These are phyloP conservation scores for Trapa incisa DNA, from an alignment of 345 rosid species.

Conservation along the genomic window DNA sequence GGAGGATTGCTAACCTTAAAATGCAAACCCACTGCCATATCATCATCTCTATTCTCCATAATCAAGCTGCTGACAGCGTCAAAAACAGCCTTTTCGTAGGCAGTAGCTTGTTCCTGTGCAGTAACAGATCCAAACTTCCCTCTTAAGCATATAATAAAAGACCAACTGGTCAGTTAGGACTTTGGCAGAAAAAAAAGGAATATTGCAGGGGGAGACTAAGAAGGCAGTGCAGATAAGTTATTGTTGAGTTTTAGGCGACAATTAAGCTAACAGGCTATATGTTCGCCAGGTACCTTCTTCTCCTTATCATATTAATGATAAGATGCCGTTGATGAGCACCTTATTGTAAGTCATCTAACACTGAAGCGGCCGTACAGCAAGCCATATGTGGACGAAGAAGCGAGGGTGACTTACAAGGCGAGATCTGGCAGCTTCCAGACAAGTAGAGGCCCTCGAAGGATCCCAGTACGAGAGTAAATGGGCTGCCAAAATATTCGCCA, in stretches of 20 bases:
- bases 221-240: not conserved
- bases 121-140: not conserved
- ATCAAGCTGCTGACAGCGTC: conserved; percentile 41
- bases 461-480: conserved; percentile 36
- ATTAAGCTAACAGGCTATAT: not conserved
- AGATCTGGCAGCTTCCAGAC: conserved; percentile 45
- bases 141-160: not conserved
- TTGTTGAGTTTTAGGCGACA: not conserved
- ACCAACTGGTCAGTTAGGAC: not conserved
- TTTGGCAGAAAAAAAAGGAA: not conserved
- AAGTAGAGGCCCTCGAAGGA: conserved; percentile 27
- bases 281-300: not conserved
- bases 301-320: not conserved
- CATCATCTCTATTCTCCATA: conserved; percentile 53
- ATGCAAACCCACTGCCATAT: conserved; percentile 50
- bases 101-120: conserved; percentile 54
- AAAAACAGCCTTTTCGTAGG: conserved; percentile 65
- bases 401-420: conserved; percentile 31
- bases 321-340: not conserved
- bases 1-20: conserved; percentile 28
- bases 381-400: not conserved
- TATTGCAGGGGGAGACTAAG: not conserved
- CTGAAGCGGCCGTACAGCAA: not conserved
- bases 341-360: not conserved
- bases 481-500: conserved; percentile 74